Evolutionary conservation across 2,329 filamentous ascomycete genomes (phyloP), one percentile per base, ranked within the genome.

Genomic region (Dryadomyces sulphureus): DNA sequence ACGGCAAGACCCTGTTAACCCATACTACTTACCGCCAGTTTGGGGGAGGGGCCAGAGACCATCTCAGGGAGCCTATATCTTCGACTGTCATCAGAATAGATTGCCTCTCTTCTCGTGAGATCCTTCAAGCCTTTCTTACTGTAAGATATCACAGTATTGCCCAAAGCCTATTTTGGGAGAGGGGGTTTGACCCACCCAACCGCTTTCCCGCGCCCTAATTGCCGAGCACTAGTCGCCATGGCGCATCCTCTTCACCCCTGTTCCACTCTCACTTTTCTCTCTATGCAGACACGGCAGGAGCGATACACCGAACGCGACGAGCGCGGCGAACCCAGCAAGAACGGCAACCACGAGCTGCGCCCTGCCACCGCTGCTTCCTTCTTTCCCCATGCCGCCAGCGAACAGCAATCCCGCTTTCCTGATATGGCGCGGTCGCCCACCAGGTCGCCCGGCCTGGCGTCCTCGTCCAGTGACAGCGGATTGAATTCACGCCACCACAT

Each of bases 371-470:
- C 8, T 9, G 7, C 20, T 17, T 19, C 27, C 9, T 16, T 19
- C 20, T 24, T 32, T 46, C 20, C 41, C 21, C 7, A 42, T 42
- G 40, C 25, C 32, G 25, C 17, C 8, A 4, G 9, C 17, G 17
- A 17, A 5, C 40, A 1, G 11, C 9, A 19, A 19, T 19, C 24
- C 27, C 32, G 12, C 30, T 9, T 38, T 20, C 8, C 46, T 27
- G 42, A 20, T 20, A 52, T 52, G 50, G 45, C 49, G 35, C 43
- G 45, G 45, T 45, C 42, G 30, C 41, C 45, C 11, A 34, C 22
- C 20, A 16, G 38, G 46, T 19, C 38, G 38, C 41, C 30, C 19
- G 49, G 41, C 24, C 17, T 25, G 44, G 41, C 41, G 7, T 30
- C 38, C 16, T 22, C 46, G 5, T 34, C 38, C 19, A 30, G 35